These are phyloP conservation scores for Phaeoacremonium minimum DNA, from an alignment of 2,329 filamentous ascomycete genomes.

Conservation along the genomic window DNA sequence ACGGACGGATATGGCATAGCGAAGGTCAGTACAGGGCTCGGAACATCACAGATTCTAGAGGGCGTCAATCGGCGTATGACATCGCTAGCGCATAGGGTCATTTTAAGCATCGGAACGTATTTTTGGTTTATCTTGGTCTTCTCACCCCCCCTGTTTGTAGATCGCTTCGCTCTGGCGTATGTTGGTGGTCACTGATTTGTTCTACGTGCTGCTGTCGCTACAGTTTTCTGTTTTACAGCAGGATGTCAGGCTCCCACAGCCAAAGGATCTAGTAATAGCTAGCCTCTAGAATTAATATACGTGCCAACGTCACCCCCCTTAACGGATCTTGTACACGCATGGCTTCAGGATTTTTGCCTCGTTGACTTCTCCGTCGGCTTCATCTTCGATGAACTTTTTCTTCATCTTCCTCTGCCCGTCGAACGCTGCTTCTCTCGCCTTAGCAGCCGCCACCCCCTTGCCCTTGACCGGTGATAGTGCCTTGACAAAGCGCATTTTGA, in stretches of 20 bases:
- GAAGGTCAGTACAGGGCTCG: constrained; percentile 3
- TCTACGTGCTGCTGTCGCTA: no score
- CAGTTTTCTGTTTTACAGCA: no score
- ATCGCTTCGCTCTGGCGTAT: no score
- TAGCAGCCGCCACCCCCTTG: constrained; percentile 58
- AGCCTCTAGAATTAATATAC: no score
- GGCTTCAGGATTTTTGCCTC: constrained; percentile 75
- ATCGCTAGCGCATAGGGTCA: neutral
- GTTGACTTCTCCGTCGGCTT: constrained; percentile 58
- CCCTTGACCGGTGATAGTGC: constrained; percentile 69
- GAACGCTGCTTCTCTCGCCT: constrained; percentile 24
- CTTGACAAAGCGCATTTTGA: constrained; percentile 93
- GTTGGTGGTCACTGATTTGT: no score
- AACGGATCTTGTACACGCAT: constrained; percentile 91
- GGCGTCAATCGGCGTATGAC: constrained; percentile 1
- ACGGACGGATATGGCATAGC: neutral
- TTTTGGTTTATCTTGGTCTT: no score
- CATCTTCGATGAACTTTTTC: constrained; percentile 55
- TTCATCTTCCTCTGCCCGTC: constrained; percentile 34
- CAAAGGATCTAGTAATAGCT: no score
- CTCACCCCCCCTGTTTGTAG: no score
- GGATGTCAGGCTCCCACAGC: no score
- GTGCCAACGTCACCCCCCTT: no score
- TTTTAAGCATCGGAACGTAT: no score
- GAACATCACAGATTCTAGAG: constrained; percentile 1